A percentile compares a stretch with the other conserved stretches of the same genome.
These are phyloP conservation scores for Pseudogymnoascus sp. DNA, from an alignment of 2,329 filamentous ascomycete species.

Conservation along the genomic window DNA sequence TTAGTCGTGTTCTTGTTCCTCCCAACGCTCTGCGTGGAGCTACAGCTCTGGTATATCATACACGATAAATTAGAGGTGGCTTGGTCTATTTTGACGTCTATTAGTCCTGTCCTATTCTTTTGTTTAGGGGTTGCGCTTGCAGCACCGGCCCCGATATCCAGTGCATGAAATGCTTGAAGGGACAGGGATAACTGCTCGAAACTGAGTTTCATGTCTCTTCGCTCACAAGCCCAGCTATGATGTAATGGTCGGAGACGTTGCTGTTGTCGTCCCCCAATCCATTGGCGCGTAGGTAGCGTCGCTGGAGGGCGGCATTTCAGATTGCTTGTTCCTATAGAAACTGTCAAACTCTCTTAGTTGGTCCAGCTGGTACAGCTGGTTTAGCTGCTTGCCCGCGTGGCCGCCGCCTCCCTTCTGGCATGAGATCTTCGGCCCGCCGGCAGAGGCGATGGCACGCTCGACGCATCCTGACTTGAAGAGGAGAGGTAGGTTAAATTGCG, in stretches of 20 bases:
- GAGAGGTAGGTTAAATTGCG: constrained; percentile 21
- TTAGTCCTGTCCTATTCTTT: too few species aligned
- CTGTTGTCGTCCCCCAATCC: background rate
- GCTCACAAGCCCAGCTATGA: background rate
- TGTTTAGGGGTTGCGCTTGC: too few species aligned
- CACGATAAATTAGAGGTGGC: too few species aligned
- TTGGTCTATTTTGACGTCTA: too few species aligned
- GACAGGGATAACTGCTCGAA: too few species aligned
- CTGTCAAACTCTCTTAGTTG: background rate
- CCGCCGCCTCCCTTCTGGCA: constrained; percentile 9
- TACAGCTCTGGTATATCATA: too few species aligned
- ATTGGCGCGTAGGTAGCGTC: background rate
- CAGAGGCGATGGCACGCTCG: constrained; percentile 24
- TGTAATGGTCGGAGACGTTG: background rate
- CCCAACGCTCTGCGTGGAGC: too few species aligned
- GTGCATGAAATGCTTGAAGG: too few species aligned
- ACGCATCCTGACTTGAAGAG: constrained; percentile 25
- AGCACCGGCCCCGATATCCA: too few species aligned
- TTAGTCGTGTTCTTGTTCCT: too few species aligned
- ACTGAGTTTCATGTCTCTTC: too few species aligned
- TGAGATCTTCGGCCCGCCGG: constrained; percentile 22
- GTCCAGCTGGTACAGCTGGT: background rate
- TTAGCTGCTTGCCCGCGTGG: background rate
- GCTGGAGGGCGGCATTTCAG: background rate
- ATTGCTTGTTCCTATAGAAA: background rate